These are phyloP conservation scores for Dothistroma septosporum DNA, from an alignment of 2,329 filamentous ascomycete species.

Conservation along the genomic window DNA sequence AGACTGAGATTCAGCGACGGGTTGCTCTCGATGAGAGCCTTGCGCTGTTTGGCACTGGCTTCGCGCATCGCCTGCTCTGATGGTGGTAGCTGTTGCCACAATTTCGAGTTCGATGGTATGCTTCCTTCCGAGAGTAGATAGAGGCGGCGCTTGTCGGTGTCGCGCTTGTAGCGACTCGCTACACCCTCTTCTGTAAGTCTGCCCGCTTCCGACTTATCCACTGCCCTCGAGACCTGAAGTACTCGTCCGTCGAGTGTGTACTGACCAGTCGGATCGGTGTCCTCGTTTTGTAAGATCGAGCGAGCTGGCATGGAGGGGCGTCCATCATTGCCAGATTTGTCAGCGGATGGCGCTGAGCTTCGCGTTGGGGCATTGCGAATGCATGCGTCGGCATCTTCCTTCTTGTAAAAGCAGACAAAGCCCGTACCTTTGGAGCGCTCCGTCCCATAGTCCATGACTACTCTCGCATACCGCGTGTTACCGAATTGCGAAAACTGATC, in stretches of 20 bases:
- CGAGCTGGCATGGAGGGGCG: constrained; percentile 53
- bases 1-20: constrained; percentile 83
- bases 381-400: constrained; percentile 70
- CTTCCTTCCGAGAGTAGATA: constrained; percentile 85
- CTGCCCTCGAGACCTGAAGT: constrained; percentile 77
- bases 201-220: constrained; percentile 75
- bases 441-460: constrained; percentile 81
- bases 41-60: constrained; percentile 78
- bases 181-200: constrained; percentile 68
- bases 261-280: constrained; percentile 71
- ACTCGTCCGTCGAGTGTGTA: constrained; percentile 91
- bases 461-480: constrained; percentile 79
- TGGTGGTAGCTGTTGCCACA: constrained; percentile 71
- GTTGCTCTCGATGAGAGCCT: constrained; percentile 85
- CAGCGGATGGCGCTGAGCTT: constrained; percentile 33
- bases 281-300: constrained; percentile 84
- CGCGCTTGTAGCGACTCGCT: constrained; percentile 59
- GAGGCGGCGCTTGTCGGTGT: constrained; percentile 84
- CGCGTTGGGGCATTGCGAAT: constrained; percentile 67
- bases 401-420: constrained; percentile 87
- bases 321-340: constrained; percentile 23
- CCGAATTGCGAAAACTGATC: constrained; percentile 87
- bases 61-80: constrained; percentile 85
- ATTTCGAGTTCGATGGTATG: constrained; percentile 69
- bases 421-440: constrained; percentile 86